Evolutionary conservation across 1,139 yeast genomes (phyloP), one percentile per base, ranked within the genome.

Genomic region (Saccharomyces pastorianus): DNA sequence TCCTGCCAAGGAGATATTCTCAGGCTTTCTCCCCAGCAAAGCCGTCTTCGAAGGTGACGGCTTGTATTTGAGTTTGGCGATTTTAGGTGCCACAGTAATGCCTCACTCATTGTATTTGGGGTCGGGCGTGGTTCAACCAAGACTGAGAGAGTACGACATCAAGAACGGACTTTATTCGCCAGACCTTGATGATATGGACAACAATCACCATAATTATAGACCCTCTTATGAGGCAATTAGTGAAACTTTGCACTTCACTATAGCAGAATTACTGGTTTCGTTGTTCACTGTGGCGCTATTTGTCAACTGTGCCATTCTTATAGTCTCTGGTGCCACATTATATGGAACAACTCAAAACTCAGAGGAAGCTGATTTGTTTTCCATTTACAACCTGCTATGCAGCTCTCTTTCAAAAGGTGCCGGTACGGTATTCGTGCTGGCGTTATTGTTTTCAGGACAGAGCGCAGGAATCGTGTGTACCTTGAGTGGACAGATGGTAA

Each of bases 401-500:
- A 67, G 70, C 9, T 82, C 83, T 58, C 74, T 86, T 52, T 83
- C 89, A 0, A 82, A 85, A 25, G 77, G 82, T 25, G 91, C 90
- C 0, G 95, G 93, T 6, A 72, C 85, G 1, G 75, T 85, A 1
- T 86, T 86, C 71, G 89, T 88, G 9, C 72, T 85, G 54, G 89
- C 91, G 0, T 77, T 86, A 76, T 71, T 86, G 50, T 85, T 85
- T 60, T 83, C 90, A 3, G 91, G 93, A 14, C 88, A 85, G 63
- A 83, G 88, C 61, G 93, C 93, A 0, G 93, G 93, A 29, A 83
- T 86, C 23, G 89, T 85, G 1, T 85, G 93, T 68, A 86, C 95
- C 1, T 78, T 86, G 77, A 84, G 91, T 1, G 93, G 93, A 1
- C 91, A 86, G 69, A 83, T 86, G 68, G 85, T 86, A 7, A 82